Base-by-base conservation (phyloP, 345 rosid genomes). In the Camelina hispida region DNA sequence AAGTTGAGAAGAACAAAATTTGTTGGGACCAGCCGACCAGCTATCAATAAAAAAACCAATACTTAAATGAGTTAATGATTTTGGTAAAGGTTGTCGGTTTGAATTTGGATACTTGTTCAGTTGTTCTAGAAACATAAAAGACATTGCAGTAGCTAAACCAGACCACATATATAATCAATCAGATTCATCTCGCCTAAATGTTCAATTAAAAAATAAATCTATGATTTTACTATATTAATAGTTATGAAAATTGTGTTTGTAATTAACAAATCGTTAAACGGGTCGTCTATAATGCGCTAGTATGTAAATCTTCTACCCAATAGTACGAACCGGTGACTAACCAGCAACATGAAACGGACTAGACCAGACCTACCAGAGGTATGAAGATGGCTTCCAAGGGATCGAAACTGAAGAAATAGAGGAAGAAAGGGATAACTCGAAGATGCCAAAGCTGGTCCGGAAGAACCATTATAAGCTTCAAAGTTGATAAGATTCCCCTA, bases 1-100 rank as follows among this genome's bases (percentile, higher is more conserved):
- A 59, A 35, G 25, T 17, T 60, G 47, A 60, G 3, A 38, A 22
- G 4, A 62, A 20, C 2, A 0, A 32, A 22, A 13, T 0, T 22
- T 13, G 65, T 38, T 60, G 32, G 65, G 65, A 18, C 48, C 65
- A 60, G 30, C 48, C 30, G 30, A 28, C 30, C 30, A 28, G 30
- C 30, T 28, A 28, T 60, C 22, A 38, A 13, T 12, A 38, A 18
- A 17, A 61, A 22, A 9, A 9, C 3, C 12, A 54, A 23, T 14
- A 43, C 37, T 18, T 62, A 62, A 62, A 22, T 62, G 67, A 20
- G 37, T 42, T 22, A 42, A 62, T 62, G 18, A 62, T 42, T 37
- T 62, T 43, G 50, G 52, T 42, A 62, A 62, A 62, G 14, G 37
- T n/a, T 62, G 68, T 62, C 67, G 67, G 35, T 62, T 51, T 62